Conservation (phyloP, 805 yeast species). For the Wickerhamiella vanderwaltii region DNA sequence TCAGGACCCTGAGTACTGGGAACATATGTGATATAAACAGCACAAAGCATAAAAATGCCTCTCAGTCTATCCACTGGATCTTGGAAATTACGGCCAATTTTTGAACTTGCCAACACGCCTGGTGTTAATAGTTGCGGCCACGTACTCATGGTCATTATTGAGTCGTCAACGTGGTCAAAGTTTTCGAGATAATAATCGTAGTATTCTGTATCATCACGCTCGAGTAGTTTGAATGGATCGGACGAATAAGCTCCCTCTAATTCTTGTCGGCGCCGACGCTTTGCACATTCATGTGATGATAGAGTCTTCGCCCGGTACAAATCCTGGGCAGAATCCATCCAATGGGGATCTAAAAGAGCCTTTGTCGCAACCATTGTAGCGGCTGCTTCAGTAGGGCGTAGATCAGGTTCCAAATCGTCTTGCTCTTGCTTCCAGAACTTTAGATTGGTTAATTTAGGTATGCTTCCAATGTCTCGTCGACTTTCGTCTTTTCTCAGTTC, state of each 20-base stretch:
- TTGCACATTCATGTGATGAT: conserved; percentile 53
- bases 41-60: conserved; percentile 50
- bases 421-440: conserved; percentile 10
- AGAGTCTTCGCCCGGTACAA: conserved; percentile 63
- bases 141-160: conserved; percentile 24
- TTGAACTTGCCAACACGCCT: conserved; percentile 42
- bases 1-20: conserved; percentile 21
- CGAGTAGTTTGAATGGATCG: conserved; percentile 15
- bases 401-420: neutral
- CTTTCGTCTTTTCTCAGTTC: conserved; percentile 3
- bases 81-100: conserved; percentile 41
- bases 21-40: conserved; percentile 43
- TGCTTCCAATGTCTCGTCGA: neutral
- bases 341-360: conserved; percentile 20
- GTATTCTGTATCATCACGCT: conserved; percentile 14
- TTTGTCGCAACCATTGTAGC: conserved; percentile 10
- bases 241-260: conserved; percentile 19
- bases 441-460: conserved; percentile 1
- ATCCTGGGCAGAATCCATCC: conserved; percentile 48
- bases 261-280: conserved; percentile 45
- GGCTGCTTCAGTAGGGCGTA: neutral
- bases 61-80: conserved; percentile 49
- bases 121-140: conserved; percentile 37
- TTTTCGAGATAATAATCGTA: conserved; percentile 22
- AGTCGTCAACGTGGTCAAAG: conserved; percentile 23